Evolutionary conservation across 345 rosid genomes (phyloP).

Genomic region (Aquilaria malaccensis): DNA sequence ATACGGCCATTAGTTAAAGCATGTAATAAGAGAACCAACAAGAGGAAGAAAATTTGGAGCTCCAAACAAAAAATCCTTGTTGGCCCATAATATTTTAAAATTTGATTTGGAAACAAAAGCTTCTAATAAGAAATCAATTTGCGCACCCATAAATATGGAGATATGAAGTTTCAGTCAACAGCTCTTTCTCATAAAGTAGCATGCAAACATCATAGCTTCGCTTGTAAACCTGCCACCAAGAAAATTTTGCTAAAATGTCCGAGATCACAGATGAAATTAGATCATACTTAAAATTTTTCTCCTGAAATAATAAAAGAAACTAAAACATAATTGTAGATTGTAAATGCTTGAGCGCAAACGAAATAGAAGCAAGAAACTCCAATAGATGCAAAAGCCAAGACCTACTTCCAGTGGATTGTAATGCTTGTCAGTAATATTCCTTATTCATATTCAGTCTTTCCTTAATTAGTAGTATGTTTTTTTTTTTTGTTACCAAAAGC

Average conservation of each 20-base stretch:
- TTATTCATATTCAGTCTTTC: too few species aligned
- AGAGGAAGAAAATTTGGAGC: conserved; percentile 3
- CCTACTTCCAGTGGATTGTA: too few species aligned
- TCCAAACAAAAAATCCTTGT: background rate
- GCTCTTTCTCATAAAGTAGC: conserved; percentile 86
- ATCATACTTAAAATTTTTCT: background rate
- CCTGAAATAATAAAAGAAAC: too few species aligned
- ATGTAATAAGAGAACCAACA: background rate
- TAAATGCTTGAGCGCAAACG: too few species aligned
- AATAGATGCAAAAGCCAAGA: too few species aligned
- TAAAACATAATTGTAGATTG: too few species aligned
- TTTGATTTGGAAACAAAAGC: background rate
- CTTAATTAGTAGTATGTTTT: too few species aligned
- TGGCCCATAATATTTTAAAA: background rate
- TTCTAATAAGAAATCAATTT: background rate
- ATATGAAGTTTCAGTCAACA: conserved; percentile 63
- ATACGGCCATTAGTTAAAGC: conserved; percentile 9
- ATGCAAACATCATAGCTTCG: conserved; percentile 73
- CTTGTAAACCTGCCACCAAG: conserved; percentile 63
- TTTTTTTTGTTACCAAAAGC: too few species aligned
- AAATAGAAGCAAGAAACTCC: too few species aligned
- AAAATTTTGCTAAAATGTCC: conserved; percentile 1
- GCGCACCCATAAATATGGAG: conserved; percentile 74
- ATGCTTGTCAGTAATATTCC: too few species aligned
- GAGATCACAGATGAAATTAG: background rate